phyloP scores from a whole-genome alignment of 148 eudicot genomes.

The Cornus suecica region DNA sequence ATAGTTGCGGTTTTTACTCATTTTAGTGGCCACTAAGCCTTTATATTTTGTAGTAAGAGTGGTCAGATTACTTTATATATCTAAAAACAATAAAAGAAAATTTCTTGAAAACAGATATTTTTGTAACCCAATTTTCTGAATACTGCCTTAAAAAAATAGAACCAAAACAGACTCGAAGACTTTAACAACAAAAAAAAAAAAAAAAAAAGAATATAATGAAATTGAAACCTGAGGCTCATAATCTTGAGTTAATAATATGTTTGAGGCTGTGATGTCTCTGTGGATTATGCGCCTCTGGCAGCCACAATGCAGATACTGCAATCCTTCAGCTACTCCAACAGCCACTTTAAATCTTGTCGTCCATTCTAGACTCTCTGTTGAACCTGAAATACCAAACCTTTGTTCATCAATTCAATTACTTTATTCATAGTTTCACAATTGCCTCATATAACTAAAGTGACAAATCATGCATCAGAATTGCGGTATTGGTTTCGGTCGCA shows the following conservation, averaged over 20 bases:
- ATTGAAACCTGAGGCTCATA: constrained; percentile 82
- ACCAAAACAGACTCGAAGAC: too few species aligned
- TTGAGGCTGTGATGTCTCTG: constrained; percentile 94
- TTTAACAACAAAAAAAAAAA: neutral
- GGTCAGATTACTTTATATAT: too few species aligned
- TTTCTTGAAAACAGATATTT: too few species aligned
- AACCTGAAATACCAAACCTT: constrained; percentile 42
- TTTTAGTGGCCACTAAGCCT: too few species aligned
- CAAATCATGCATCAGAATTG: too few species aligned
- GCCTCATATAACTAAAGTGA: neutral
- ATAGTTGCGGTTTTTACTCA: too few species aligned
- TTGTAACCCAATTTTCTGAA: too few species aligned
- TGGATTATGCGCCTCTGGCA: constrained; percentile 93
- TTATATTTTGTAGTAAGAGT: too few species aligned
- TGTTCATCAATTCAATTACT: constrained; percentile 10
- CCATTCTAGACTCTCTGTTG: constrained; percentile 53
- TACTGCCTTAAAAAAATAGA: too few species aligned
- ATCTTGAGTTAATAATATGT: constrained; percentile 70
- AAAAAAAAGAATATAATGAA: neutral
- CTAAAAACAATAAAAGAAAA: too few species aligned
- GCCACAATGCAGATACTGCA: constrained; percentile 74
- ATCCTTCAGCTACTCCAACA: constrained; percentile 79
- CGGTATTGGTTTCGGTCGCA: too few species aligned
- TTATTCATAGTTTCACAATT: neutral
- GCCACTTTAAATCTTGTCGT: constrained; percentile 65